Evolutionary conservation across 768 basidiomycete genomes (phyloP), one percentile per base, ranked within the genome.

Genomic region (Lactarius indigo): DNA sequence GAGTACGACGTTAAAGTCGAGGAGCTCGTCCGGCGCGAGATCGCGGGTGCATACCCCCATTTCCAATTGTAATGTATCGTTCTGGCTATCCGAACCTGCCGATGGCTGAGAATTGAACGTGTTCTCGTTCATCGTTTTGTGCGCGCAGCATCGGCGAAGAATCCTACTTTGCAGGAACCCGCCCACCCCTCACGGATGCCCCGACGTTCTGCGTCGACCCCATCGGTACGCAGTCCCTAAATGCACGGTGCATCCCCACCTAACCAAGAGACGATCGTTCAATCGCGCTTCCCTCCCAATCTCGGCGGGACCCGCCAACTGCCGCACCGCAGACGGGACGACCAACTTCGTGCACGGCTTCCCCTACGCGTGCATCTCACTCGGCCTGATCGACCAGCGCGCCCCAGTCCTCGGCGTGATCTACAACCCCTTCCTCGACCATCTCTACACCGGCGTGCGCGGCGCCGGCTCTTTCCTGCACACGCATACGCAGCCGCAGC

Each of bases 131-230:
- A 52, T 52, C 70, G 12, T 13, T 35, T 20, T 8, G 10, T 55
- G 7, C 5, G 31, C 18, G 35, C 66, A 96, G 93, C 77, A 92
- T 98, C 65, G 96, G 96, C 64, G 96, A 99, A 74, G 96, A 98
- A 78, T 91, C 91, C 0, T 95, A 90, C 71, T 87, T 92, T 10
- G 83, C 88, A 5, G 92, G 92, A n/a, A 75, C 82, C 64, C 82
- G 85, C 35, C 81, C 83, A 23, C 82, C 87, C 13, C 77, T 96
- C 64, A 93, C 92, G 1, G 91, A 97, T 72, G 87, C 87, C 35
- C 94, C 95, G 5, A 98, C 96, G 0, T 99, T 91, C 80, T 97
- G 96, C 72, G 92, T 96, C 54, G 96, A 98, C 75, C 96, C 96
- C 37, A 96, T 97, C 64, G 95, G 91, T 89, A 70, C 63, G 81